Evolutionary conservation across 2,329 filamentous ascomycete species (phyloP), one percentile per base, ranked within the genome.

Genomic region (Calonectria hongkongensis): DNA sequence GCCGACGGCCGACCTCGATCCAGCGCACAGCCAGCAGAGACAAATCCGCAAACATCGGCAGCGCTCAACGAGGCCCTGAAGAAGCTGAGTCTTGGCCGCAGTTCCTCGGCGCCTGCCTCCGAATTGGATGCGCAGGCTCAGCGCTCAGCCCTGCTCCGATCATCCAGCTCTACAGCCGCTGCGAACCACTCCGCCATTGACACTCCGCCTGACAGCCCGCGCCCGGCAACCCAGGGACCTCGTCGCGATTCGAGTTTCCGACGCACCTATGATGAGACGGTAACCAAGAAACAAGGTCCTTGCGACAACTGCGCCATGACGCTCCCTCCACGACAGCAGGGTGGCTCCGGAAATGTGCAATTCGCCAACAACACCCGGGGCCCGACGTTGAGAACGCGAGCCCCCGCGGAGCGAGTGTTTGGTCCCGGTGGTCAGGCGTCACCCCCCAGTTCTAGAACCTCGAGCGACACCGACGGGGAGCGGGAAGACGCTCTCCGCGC

Each of bases 281-380:
- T 91, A 30, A 92, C 89, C 51, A 90, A 89, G 81, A 89, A 89
- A 71, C 90, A 91, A 66, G 90, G 88, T 9, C 91, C 92, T 27
- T 94, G 92, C 81, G 90, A 92, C 74, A 94, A 93, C 82, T 94
- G 92, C 81, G 91, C 92, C 71, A 88, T 94, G 78, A 93, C 91
- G 0, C 83, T 94, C 9, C 92, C 92, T 0, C 80, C 78, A 18
- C 79, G 81, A 39, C 83, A 84, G 58, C 75, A 81, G n/a, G 77
- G 77, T 15, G 77, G 76, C 21, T 74, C 78, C 6, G 79, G 76
- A 7, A 76, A 73, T 21, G 73, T 74, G 28, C 80, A 82, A 33
- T 79, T 79, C 30, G 83, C 82, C 68, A 82, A 81, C 41, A 86
- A 87, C n/a, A 78, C 81, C 2, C 85, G 85, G n/a, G 86, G 87